These are phyloP conservation scores for Barnettozyma botsteinii DNA, from an alignment of 805 yeast species.

Conservation along the genomic window DNA sequence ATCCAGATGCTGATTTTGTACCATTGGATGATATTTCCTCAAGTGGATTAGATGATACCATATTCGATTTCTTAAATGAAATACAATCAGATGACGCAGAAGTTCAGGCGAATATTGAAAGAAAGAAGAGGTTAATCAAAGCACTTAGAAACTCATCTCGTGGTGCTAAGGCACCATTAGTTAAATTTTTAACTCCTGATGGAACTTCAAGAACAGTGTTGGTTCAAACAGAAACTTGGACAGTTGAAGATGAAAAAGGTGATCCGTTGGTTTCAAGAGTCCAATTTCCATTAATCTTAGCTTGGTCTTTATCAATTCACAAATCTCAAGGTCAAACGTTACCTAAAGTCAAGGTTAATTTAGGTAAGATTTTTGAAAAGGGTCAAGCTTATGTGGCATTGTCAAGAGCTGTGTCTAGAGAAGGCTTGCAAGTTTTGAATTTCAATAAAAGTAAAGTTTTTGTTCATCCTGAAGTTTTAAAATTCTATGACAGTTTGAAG, in stretches of 20 bases:
- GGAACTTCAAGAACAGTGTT: slow-evolving; percentile 69
- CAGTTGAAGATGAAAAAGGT: slow-evolving; percentile 67
- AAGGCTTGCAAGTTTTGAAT: slow-evolving; percentile 76
- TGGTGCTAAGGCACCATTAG: slow-evolving; percentile 61
- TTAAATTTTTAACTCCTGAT: slow-evolving; percentile 66
- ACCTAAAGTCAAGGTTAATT: slow-evolving; percentile 69
- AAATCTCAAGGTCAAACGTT: slow-evolving; percentile 94
- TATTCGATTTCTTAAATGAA: slow-evolving; percentile 42
- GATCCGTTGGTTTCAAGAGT: slow-evolving; percentile 61
- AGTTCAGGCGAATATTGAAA: slow-evolving; percentile 30
- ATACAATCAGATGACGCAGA: slow-evolving; percentile 24
- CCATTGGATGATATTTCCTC: slow-evolving; percentile 3
- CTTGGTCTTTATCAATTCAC: slow-evolving; percentile 95
- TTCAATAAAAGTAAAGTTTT: slow-evolving; percentile 59
- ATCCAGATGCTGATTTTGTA: slow-evolving; percentile 1
- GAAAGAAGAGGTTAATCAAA: slow-evolving; percentile 43
- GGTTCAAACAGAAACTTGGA: slow-evolving; percentile 80
- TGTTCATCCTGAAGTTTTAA: slow-evolving; percentile 65
- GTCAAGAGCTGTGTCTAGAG: slow-evolving; percentile 80
- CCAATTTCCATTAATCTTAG: slow-evolving; percentile 85
- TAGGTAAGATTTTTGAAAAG: slow-evolving; percentile 69
- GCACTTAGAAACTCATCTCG: slow-evolving; percentile 39
- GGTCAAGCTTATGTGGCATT: slow-evolving; percentile 97
- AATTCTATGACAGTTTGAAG: slow-evolving; percentile 54
- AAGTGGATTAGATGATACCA: slow-evolving; percentile 35